Base-by-base conservation (phyloP, 805 yeast genomes). In the Wickerhamiella qilinensis region DNA sequence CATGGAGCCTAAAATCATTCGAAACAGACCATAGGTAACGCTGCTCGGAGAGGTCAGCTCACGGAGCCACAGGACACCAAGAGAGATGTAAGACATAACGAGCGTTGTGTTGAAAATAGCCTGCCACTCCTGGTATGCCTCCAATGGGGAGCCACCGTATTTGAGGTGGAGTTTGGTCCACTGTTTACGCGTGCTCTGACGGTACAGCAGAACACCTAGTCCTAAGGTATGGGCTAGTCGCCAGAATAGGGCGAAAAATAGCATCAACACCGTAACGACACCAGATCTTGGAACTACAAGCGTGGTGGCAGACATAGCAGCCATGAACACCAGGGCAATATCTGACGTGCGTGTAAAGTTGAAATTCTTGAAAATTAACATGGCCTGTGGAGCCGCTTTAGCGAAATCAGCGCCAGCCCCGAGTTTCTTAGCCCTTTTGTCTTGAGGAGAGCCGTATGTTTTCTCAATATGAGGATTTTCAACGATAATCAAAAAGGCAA, bases 401-500 rank as follows among this genome's bases (percentile, higher is more conserved):
- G 14, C 20, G 22, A 35, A 35, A 24, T 31, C 40, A 14, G 33
- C 21, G 33, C 34, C 20, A 11, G 30, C 30, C 2, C 18, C 14
- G 11, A 15, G 16, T 15, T 14, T 15, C 20, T 40, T 33, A 11
- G 33, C 34, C 3, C 32, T 39, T 3, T n/a, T 30, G 2, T 15
- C 21, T n/a, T 24, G 31, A 3, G 28, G 31, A 4, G 34, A n/a
- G 28, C 52, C 52, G 47, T 61, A 82, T 15, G 78, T 80, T 59
- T 77, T 79, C 43, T 79, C 85, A 48, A 82, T 82, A 57, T 81
- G 94, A 21, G 94, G 94, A 49, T 77, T 79, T 56, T 82, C 94
- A 36, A 82, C 85, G 44, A 64, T 65, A 46, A 75, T 74, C 55
- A 82, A 61, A 50, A 82, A 82, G 20, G 73, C 64, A 67, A 82